Evolutionary conservation across 192 early-diverging fungal genomes (phyloP).

Genomic region (Linnemannia hyalina): DNA sequence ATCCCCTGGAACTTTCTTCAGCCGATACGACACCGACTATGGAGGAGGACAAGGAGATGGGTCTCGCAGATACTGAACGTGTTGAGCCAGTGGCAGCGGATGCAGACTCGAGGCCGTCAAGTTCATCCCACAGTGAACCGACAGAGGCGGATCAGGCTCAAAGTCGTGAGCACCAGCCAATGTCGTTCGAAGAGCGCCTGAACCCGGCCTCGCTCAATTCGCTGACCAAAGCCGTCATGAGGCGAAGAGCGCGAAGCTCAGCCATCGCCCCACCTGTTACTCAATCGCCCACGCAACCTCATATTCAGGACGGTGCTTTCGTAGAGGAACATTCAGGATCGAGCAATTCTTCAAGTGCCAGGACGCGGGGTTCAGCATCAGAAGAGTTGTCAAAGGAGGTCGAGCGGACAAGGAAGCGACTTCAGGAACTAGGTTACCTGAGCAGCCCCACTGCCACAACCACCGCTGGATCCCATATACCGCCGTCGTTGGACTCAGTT

Average conservation of each 20-base stretch:
- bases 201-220: constrained; percentile 20
- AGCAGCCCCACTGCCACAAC: background rate
- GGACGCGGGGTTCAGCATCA: background rate
- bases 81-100: background rate
- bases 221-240: constrained; percentile 17
- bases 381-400: constrained; percentile 21
- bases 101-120: background rate
- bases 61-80: background rate
- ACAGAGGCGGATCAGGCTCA: background rate
- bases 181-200: constrained; percentile 10
- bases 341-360: background rate
- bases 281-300: background rate
- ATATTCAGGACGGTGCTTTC: background rate
- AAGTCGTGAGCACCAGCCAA: background rate
- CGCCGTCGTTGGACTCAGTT: background rate
- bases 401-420: constrained; percentile 3
- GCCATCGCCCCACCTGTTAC: background rate
- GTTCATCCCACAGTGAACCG: background rate
- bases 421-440: constrained; percentile 16
- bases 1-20: background rate
- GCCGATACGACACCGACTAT: background rate
- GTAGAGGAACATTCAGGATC: background rate
- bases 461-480: background rate
- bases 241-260: constrained; percentile 13
- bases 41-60: background rate